Evolutionary conservation across 1,284 basidiomycete genomes (phyloP), one percentile per base, ranked within the genome.

Genomic region (Rhodotorula sp.): DNA sequence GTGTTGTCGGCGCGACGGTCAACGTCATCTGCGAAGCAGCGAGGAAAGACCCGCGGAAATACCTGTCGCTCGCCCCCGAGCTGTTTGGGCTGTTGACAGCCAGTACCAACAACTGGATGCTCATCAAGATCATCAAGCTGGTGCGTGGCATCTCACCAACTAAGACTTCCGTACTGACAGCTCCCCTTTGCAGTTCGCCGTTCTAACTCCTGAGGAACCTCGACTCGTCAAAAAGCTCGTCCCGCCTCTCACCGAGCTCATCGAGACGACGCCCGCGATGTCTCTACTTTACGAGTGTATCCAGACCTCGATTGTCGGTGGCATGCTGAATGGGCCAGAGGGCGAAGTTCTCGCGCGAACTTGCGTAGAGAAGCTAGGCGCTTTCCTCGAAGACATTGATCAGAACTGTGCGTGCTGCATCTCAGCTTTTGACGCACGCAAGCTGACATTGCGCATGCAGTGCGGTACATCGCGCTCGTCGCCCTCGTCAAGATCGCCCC

Each of bases 51-150:
- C 91, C 93, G 10, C 83, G 83, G 73, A 89, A 91, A 67, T 93
- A 92, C 78, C 83, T 96, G 8, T 83, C 87, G 4, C 81, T 97
- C 44, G 94, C 95, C 4, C 96, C 96, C 2, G 91, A 93, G 77
- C 82, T 99, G 59, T 99, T 99, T 80, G 90, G 90, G 75, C 85
- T 98, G n/a, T 83, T 99, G 69, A 97, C 93, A 0, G 92, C 89
- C 1, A 93, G 92, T 40, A 90, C 89, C 37, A 99, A 99, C 81
- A 99, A 99, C 78, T 99, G 96, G 96, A 95, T 98, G 91, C 84
- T 99, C 67, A 99, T 99, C 82, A 99, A 99, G 83, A 90, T 98
- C 59, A 89, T 99, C 80, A 99, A 99, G 82, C 82, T 96, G 77
- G 93, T 93, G 78, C 78, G 86, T 79, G 6, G 4, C 5, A 31